Conservation (phyloP, 306 rosid species). For the Myrica gale region DNA sequence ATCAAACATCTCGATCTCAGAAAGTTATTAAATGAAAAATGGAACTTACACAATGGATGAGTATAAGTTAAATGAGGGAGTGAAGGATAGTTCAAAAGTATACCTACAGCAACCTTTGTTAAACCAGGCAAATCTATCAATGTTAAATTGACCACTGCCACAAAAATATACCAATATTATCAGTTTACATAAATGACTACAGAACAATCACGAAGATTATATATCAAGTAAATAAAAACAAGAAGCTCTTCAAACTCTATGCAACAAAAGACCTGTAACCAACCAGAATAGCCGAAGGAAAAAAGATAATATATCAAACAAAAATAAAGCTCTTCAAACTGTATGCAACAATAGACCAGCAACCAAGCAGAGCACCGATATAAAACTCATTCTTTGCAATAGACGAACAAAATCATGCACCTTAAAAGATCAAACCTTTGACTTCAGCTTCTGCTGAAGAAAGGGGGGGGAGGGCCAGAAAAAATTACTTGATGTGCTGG, state of each 20-base stretch:
- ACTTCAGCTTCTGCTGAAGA: not conserved
- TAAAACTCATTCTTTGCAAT: not conserved
- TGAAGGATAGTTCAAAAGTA: constrained; percentile 3
- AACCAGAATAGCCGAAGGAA: no score
- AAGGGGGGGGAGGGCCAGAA: not conserved
- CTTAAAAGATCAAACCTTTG: not conserved
- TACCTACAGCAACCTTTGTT: constrained; percentile 71
- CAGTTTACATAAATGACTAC: constrained; percentile 20
- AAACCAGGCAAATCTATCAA: constrained; percentile 62
- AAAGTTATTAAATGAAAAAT: constrained; percentile 5
- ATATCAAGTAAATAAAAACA: not conserved
- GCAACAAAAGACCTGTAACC: not conserved
- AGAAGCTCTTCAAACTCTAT: not conserved
- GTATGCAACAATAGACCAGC: no score
- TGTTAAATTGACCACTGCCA: constrained; percentile 63
- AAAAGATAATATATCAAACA: no score
- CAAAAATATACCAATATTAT: constrained; percentile 21
- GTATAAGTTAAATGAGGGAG: constrained; percentile 3
- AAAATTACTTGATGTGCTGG: constrained; percentile 15
- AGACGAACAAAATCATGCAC: not conserved
- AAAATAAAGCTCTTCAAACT: no score
- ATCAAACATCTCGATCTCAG: constrained; percentile 20
- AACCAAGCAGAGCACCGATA: constrained; percentile 3
- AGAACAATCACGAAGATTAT: constrained; percentile 8
- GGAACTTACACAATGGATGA: constrained; percentile 2